Conservation (phyloP, 495 filamentous ascomycete genomes). For the Lineolata rhizophorae region DNA sequence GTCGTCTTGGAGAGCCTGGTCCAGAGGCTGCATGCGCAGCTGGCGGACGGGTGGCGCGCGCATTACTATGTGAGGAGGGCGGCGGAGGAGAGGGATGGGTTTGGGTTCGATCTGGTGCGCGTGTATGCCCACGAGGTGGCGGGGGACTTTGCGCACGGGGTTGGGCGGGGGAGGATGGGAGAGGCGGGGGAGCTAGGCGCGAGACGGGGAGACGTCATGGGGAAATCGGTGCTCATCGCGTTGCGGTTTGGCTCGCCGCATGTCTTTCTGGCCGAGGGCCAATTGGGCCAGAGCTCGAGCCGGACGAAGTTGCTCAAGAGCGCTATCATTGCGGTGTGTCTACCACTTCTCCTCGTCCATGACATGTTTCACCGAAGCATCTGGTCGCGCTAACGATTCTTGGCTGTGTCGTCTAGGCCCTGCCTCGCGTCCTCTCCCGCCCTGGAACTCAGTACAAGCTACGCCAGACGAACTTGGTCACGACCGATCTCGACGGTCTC, state of each 20-base stretch:
- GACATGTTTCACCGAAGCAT: neutral
- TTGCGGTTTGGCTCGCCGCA: no score
- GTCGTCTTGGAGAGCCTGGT: slow-evolving; percentile 17
- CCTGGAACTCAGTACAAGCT: slow-evolving; percentile 46
- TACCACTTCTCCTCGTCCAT: neutral
- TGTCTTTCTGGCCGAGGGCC: slow-evolving; percentile 26
- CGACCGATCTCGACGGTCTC: slow-evolving; percentile 44
- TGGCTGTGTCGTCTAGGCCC: slow-evolving; percentile 44
- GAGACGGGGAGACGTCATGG: no score
- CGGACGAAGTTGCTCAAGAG: neutral
- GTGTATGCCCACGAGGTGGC: no score
- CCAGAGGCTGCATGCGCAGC: no score
- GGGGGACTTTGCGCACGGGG: no score
- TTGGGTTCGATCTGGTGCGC: no score
- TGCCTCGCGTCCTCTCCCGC: slow-evolving; percentile 56
- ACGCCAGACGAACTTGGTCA: slow-evolving; percentile 38
- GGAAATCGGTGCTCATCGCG: no score
- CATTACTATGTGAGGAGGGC: no score
- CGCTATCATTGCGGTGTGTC: neutral
- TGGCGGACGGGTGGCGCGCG: no score
- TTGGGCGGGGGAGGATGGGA: no score
- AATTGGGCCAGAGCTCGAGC: neutral
- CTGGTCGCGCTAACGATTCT: neutral
- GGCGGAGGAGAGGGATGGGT: no score
- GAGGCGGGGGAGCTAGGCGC: no score